Evolutionary conservation across 176 grass and related monocot species (phyloP).

Genomic region (Zea luxurians): DNA sequence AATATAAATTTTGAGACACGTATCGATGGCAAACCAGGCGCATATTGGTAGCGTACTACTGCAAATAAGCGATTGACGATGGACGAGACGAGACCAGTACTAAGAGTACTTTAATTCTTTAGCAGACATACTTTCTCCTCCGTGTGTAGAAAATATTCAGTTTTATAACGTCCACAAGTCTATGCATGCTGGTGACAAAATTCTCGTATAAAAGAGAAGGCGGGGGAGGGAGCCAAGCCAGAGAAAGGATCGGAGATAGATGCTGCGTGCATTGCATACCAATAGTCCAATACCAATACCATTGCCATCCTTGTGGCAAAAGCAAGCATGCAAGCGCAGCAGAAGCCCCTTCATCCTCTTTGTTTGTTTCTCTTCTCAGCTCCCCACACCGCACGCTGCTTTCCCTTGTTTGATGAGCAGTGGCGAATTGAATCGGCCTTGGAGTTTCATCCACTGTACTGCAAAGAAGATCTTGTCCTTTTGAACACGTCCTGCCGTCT

Average conservation of each 20-base stretch:
- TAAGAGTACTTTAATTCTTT: too few species aligned
- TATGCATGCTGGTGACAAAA: too few species aligned
- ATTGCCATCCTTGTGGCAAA: slow-evolving; percentile 31
- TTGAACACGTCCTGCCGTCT: slow-evolving; percentile 52
- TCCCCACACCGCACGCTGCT: slow-evolving; percentile 17
- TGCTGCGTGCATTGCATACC: slow-evolving; percentile 26
- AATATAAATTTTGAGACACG: too few species aligned
- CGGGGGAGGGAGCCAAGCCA: too few species aligned
- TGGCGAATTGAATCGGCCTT: slow-evolving; percentile 56
- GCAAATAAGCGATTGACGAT: too few species aligned
- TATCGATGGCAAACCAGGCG: too few species aligned
- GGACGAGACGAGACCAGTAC: too few species aligned
- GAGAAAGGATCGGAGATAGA: neutral
- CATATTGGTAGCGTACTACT: too few species aligned
- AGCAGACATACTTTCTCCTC: too few species aligned
- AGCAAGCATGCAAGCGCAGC: slow-evolving; percentile 40
- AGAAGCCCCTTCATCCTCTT: slow-evolving; percentile 8
- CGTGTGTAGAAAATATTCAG: too few species aligned
- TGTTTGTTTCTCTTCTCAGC: slow-evolving; percentile 31
- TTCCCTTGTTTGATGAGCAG: slow-evolving; percentile 5
- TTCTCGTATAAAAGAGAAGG: neutral
- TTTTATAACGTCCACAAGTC: too few species aligned
- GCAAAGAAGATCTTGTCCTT: slow-evolving; percentile 82
- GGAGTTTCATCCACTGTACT: slow-evolving; percentile 76
- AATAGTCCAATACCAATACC: too few species aligned